Evolutionary conservation across 1,284 basidiomycete genomes (phyloP).

Genomic region (Leccinum fallax): DNA sequence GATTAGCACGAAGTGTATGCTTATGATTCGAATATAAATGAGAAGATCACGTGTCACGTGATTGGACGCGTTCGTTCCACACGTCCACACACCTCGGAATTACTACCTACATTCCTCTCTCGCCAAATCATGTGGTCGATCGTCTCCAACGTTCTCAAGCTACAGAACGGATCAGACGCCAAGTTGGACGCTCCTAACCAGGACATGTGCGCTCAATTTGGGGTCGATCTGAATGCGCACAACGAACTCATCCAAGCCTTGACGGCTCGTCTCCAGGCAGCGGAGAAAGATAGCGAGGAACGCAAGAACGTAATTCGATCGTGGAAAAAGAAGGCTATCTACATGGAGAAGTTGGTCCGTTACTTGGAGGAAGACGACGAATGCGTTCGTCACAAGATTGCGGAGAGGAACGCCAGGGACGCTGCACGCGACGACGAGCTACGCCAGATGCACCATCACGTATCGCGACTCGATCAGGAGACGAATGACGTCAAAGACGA

Average conservation of each 20-base stretch:
- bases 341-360: constrained; percentile 65
- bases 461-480: constrained; percentile 4
- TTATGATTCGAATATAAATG: constrained; percentile 26
- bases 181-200: constrained; percentile 51
- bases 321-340: constrained; percentile 74
- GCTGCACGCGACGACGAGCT: constrained; percentile 73
- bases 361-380: constrained; percentile 72
- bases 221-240: constrained; percentile 67
- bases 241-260: constrained; percentile 70
- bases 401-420: constrained; percentile 76
- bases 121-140: constrained; percentile 56
- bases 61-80: background rate
- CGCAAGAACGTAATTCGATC: constrained; percentile 52
- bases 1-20: constrained; percentile 25
- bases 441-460: constrained; percentile 56
- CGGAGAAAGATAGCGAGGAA: constrained; percentile 62
- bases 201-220: constrained; percentile 72
- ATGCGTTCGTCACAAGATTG: constrained; percentile 61
- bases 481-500: background rate
- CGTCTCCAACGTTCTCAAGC: constrained; percentile 60
- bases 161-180: constrained; percentile 26
- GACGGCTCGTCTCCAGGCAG: constrained; percentile 49
- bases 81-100: background rate
- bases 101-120: background rate
- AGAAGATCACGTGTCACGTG: background rate